Base-by-base conservation (phyloP, 768 basidiomycete species). In the Mycena metata region DNA sequence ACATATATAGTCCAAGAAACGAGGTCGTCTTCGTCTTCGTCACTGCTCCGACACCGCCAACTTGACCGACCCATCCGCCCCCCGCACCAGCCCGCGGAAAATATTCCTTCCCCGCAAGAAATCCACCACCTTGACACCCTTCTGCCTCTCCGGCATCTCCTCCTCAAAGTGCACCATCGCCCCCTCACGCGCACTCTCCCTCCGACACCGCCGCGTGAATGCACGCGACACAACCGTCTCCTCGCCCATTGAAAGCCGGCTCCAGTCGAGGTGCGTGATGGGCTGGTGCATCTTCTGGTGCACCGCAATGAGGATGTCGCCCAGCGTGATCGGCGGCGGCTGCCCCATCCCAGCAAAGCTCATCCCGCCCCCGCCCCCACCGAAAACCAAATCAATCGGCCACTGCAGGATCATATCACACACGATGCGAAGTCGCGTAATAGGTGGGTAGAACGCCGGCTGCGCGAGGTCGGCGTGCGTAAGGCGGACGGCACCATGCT, bases 51-150 rank as follows among this genome's bases (percentile, higher is more conserved):
- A 45, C 3, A 70, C 65, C n/a, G 81, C 69, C 72, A 85, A 59
- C 70, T 76, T 82, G 66, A 85, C 81, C 56, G 74, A 80, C 1
- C 78, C 78, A 39, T 85, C 81, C 16, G 75, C 74, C 4, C 76
- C 79, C 69, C 83, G 79, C 9, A 82, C 78, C 52, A 89, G 64
- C 19, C 89, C 89, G 66, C 81, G 83, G 75, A 90, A 84, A 71
- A 76, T 80, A 3, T 81, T 80, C 59, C 80, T 83, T 10, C 83
- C 85, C 51, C 79, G 63, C 69, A 90, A 77, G 75, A 86, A 90
- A 79, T 91, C 90, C 4, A 91, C 81, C 65, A 87, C 81, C 78
- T 86, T 89, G 19, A 91, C 83, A 0, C 88, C 89, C 77, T 86
- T 83, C 16, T 76, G 80, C 67, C 80, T 74, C 75, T 86, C 82